Conservation (phyloP, 1,284 basidiomycete species). For the Moesziomyces aphidis region DNA sequence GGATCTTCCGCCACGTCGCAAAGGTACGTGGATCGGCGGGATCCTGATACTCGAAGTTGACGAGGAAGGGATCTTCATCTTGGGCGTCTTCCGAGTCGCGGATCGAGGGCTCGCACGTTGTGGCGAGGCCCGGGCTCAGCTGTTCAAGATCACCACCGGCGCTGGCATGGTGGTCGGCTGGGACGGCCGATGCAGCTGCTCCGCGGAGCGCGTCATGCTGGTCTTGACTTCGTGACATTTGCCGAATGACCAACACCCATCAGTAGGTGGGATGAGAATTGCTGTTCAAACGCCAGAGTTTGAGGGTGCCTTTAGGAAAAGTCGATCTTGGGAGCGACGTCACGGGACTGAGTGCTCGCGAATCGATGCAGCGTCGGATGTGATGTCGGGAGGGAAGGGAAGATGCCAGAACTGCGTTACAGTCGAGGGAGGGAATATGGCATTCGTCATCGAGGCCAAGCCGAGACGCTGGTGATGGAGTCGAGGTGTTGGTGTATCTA, state of each 20-base stretch:
- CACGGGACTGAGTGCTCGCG: neutral
- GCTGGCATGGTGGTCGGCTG: neutral
- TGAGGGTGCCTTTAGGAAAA: neutral
- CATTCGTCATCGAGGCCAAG: conserved; percentile 13
- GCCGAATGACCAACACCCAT: neutral
- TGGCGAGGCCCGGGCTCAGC: neutral
- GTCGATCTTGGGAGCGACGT: neutral
- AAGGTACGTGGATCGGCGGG: conserved; percentile 38
- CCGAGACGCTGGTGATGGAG: neutral
- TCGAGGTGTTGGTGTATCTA: neutral
- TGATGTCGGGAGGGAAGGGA: conserved; percentile 2
- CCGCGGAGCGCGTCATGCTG: neutral
- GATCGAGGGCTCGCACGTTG: conserved; percentile 7
- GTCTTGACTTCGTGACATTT: neutral
- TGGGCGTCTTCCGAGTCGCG: conserved; percentile 3
- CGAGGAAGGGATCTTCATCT: conserved; percentile 25
- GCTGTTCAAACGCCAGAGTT: neutral
- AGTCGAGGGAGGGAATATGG: neutral
- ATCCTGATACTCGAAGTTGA: conserved; percentile 39
- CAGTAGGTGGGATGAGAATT: neutral
- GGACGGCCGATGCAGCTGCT: neutral
- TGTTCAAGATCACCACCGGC: neutral
- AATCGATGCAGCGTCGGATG: neutral
- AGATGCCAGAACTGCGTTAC: neutral
- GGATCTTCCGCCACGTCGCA: conserved; percentile 30